Conservation (phyloP, 176 grass and related monocot species). For the Elaeis guineensis region DNA sequence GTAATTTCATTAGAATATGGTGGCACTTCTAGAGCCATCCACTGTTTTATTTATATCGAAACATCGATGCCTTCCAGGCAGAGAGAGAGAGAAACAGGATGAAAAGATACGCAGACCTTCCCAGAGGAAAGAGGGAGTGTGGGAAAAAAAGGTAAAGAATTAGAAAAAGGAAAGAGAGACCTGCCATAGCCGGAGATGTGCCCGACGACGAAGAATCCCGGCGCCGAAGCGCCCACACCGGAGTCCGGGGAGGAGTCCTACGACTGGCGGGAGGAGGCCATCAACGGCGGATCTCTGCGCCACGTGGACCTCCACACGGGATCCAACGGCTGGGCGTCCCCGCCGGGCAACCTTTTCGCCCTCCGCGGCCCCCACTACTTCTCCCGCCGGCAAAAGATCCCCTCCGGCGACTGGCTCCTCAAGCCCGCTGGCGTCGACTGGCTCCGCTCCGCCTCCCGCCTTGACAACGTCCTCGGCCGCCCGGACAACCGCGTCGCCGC, state of each 20-base stretch:
- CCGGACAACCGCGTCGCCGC: slow-evolving; percentile 54
- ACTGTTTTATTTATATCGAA: too few relatives aligned
- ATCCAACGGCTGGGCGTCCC: slow-evolving; percentile 61
- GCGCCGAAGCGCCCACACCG: neutral
- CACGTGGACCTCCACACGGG: slow-evolving; percentile 10
- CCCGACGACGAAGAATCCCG: neutral
- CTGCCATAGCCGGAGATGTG: slow-evolving; percentile 1
- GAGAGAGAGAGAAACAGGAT: too few relatives aligned
- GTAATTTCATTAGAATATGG: too few relatives aligned
- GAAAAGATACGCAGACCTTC: too few relatives aligned
- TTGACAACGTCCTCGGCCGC: slow-evolving; percentile 77
- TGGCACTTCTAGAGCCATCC: too few relatives aligned
- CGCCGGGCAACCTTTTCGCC: slow-evolving; percentile 74
- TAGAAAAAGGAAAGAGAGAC: too few relatives aligned
- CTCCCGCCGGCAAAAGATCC: slow-evolving; percentile 37
- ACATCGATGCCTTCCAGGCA: too few relatives aligned
- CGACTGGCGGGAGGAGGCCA: slow-evolving; percentile 10
- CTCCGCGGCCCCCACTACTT: slow-evolving; percentile 61
- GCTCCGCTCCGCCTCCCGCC: slow-evolving; percentile 56
- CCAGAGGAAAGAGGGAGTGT: too few relatives aligned
- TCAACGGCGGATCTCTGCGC: slow-evolving; percentile 7
- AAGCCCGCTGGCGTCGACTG: slow-evolving; percentile 92
- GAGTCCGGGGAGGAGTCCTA: neutral
- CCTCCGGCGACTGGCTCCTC: slow-evolving; percentile 55
- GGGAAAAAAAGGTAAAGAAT: too few relatives aligned